Conservation (phyloP, 306 rosid species). For the Inga oerstediana region DNA sequence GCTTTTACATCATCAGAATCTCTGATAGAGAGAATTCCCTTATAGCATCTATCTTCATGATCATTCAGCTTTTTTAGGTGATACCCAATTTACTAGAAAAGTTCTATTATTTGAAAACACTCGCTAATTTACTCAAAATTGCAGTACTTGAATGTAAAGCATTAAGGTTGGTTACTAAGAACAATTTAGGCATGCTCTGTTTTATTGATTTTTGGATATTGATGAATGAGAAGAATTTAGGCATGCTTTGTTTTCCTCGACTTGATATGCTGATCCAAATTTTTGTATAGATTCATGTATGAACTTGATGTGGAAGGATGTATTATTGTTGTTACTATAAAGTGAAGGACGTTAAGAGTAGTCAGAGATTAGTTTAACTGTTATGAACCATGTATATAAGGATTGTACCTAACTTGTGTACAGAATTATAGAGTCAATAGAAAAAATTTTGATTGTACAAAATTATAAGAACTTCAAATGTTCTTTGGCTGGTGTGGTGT, state of each 20-base stretch:
- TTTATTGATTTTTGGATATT: slow-evolving; percentile 5
- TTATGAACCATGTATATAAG: background rate
- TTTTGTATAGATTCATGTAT: background rate
- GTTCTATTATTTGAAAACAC: too few species aligned
- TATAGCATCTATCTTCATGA: too few species aligned
- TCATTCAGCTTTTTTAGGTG: too few species aligned
- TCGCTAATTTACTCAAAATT: too few species aligned
- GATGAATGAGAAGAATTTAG: background rate
- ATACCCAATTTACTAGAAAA: too few species aligned
- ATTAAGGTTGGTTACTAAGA: too few species aligned
- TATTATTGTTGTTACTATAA: background rate
- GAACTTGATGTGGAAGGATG: slow-evolving; percentile 13
- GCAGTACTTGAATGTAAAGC: too few species aligned
- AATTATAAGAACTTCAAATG: too few species aligned
- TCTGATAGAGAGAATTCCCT: too few species aligned
- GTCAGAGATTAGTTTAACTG: background rate
- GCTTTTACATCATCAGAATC: too few species aligned
- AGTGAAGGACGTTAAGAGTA: background rate
- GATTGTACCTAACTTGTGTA: background rate
- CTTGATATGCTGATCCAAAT: background rate
- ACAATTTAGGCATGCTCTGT: slow-evolving; percentile 7
- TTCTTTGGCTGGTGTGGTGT: too few species aligned
- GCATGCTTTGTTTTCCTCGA: slow-evolving; percentile 16
- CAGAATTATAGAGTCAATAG: background rate
- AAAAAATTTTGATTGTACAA: background rate